phyloP scores from a whole-genome alignment of 331 rosid genomes.

The Rosa hybrid region DNA sequence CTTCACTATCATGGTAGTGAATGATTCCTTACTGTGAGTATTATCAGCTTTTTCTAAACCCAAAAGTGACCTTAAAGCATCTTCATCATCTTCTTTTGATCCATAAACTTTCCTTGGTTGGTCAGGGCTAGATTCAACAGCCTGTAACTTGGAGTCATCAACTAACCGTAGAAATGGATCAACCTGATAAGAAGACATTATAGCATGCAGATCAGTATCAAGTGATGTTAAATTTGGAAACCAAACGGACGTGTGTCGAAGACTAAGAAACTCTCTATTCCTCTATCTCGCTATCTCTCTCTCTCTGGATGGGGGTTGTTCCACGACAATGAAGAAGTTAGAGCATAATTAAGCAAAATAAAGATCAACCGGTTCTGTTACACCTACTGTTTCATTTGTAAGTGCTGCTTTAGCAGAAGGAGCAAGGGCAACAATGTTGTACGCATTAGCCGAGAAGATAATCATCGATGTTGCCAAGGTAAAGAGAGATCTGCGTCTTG shows the following conservation, averaged over 20 bases:
- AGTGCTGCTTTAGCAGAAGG: conserved; percentile 41
- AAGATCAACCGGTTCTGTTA: not conserved
- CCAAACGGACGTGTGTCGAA: not conserved
- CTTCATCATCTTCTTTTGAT: conserved; percentile 28
- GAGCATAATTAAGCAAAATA: not conserved
- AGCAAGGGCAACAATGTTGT: conserved; percentile 36
- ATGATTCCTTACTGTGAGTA: conserved; percentile 32
- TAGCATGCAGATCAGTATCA: not conserved
- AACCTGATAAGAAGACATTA: conserved; percentile 17
- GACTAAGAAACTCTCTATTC: not conserved
- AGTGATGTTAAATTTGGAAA: not conserved
- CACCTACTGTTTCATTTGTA: conserved; percentile 38
- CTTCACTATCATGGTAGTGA: conserved; percentile 35
- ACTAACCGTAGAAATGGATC: conserved; percentile 39
- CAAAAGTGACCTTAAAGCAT: conserved; percentile 19
- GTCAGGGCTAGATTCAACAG: not conserved
- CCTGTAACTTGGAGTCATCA: conserved; percentile 29
- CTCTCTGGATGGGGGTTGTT: not conserved
- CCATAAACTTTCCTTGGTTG: conserved; percentile 15
- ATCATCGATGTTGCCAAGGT: conserved; percentile 45
- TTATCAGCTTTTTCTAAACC: conserved; percentile 21
- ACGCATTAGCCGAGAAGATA: conserved; percentile 42
- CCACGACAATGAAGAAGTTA: not conserved
- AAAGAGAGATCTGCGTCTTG: conserved; percentile 44
- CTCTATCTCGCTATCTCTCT: not conserved